These are phyloP conservation scores for Platanthera guangdongensis DNA, from an alignment of 106 monocot genomes.

Conservation along the genomic window DNA sequence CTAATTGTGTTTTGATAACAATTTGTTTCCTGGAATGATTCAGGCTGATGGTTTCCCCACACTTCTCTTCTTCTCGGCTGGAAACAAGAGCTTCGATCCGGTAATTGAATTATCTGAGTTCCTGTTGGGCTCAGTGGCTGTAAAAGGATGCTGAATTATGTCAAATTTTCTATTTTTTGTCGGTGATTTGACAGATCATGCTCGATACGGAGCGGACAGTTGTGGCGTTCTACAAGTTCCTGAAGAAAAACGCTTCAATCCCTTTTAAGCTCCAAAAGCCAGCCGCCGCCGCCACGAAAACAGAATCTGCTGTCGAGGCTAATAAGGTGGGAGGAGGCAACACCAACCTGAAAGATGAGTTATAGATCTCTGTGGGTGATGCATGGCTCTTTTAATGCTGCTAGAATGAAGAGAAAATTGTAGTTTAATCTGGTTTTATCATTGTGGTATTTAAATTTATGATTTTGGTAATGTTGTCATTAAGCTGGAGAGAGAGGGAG, in stretches of 20 bases:
- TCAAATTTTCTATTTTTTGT: neutral
- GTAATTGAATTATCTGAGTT: constrained; percentile 27
- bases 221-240: constrained; percentile 58
- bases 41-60: constrained; percentile 97
- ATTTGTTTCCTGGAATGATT: constrained; percentile 1
- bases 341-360: constrained; percentile 1
- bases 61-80: constrained; percentile 90
- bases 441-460: neutral
- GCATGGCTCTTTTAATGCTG: neutral
- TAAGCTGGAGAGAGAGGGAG: neutral
- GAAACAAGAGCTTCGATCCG: constrained; percentile 96
- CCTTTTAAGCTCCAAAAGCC: constrained; percentile 62
- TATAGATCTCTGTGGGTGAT: neutral
- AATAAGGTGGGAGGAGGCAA: neutral
- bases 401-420: neutral
- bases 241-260: constrained; percentile 52
- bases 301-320: neutral
- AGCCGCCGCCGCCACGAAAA: neutral
- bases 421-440: neutral
- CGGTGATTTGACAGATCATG: constrained; percentile 12
- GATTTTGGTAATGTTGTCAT: neutral
- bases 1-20: neutral
- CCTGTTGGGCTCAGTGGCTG: too few relatives aligned
- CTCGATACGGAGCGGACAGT: constrained; percentile 39
- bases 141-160: neutral